Evolutionary conservation across 2,329 filamentous ascomycete species (phyloP).

Genomic region (Clathrospora elynae): DNA sequence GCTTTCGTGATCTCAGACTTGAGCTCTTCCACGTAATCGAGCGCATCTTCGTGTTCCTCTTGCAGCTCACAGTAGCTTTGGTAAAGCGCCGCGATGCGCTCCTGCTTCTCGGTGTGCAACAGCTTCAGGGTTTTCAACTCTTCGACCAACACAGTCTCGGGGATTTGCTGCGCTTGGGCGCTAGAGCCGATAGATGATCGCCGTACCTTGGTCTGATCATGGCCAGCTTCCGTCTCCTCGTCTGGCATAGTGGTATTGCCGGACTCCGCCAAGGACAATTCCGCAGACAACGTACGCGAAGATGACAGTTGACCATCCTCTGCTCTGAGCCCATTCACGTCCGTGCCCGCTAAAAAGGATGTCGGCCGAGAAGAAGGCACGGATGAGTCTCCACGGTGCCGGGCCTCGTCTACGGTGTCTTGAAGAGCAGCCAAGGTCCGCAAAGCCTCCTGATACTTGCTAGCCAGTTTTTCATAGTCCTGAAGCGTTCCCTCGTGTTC

Average conservation of each 20-base stretch:
- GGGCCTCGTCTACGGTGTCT: conserved; percentile 79
- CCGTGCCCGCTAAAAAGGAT: conserved; percentile 83
- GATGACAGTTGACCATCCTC: conserved; percentile 72
- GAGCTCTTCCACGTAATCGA: conserved; percentile 87
- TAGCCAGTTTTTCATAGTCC: conserved; percentile 79
- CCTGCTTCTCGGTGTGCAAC: conserved; percentile 76
- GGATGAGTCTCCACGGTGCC: conserved; percentile 60
- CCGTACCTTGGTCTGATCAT: conserved; percentile 61
- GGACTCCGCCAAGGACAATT: conserved; percentile 85
- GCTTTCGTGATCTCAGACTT: conserved; percentile 84
- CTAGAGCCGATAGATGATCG: conserved; percentile 29
- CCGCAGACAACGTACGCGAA: conserved; percentile 90
- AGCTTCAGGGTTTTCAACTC: conserved; percentile 75
- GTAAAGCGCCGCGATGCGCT: conserved; percentile 72
- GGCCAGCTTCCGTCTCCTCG: conserved; percentile 59
- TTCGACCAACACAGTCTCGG: conserved; percentile 40
- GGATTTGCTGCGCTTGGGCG: conserved; percentile 17
- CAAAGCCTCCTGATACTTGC: conserved; percentile 90
- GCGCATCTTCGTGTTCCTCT: conserved; percentile 76
- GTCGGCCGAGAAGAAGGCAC: conserved; percentile 66
- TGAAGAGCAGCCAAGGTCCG: conserved; percentile 82
- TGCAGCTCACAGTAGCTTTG: conserved; percentile 84
- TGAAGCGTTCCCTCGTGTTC: conserved; percentile 85
- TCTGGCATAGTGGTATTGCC: conserved; percentile 41
- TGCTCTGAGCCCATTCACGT: conserved; percentile 69